Base-by-base conservation (phyloP, 176 grass and related monocot species). In the Phoenix dactylifera region DNA sequence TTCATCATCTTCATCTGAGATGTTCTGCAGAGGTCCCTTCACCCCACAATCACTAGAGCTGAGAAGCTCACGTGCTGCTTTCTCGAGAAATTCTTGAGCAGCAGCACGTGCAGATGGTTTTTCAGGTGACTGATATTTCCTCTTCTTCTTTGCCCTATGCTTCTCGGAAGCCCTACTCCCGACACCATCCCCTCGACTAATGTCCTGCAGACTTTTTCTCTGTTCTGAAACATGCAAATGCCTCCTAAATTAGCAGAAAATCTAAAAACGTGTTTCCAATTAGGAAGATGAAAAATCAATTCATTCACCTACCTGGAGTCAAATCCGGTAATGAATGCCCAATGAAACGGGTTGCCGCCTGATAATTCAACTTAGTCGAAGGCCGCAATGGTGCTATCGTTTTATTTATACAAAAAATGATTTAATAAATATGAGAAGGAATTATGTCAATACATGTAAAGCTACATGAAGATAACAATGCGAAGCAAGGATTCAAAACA, bases 11-110 rank as follows among this genome's bases (percentile, higher is more conserved):
- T 90, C 74, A 62, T 87, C 86, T 54, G 77, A 16, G 61, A 74
- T 22, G 51, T 62, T 61, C 76, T 67, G 80, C 63, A 88, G 24
- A 64, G 93, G 93, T 15, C 93, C 87, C 68, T 85, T 88, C 63
- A 88, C 52, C 24, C 59, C 72, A 55, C 30, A 15, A 16, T 75
- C 62, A 54, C 57, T 73, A 61, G 54, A 60, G 16, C 78, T 74
- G 63, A 70, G 62, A 67, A 98, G 93, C 62, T 98, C 93, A 57
- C 77, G 76, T 57, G 87, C 23, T 52, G 87, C 93, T 68, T 98
- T 98, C 49, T 81, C 73, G 51, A 98, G 84, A 67, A 98, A 98
- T 59, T 98, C 93, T 64, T 98, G 68, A 3, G 87, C 85, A 61
- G 82, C 81, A 66, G 80, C 70, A 72, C 78, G 80, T 51, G 74